phyloP scores from a whole-genome alignment of 306 rosid genomes.

The Malus domestica region DNA sequence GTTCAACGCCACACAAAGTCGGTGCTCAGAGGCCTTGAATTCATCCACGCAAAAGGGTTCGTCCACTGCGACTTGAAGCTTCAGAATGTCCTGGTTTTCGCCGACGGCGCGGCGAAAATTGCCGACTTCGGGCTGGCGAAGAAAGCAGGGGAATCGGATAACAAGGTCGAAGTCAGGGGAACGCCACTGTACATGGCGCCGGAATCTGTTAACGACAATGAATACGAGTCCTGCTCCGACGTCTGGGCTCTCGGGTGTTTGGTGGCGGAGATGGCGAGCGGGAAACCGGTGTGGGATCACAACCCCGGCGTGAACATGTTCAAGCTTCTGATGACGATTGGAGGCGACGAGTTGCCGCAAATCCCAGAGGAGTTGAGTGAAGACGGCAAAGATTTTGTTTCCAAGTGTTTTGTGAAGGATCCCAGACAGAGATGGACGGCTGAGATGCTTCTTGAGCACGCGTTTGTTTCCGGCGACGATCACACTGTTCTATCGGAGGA shows the following conservation, averaged over 20 bases:
- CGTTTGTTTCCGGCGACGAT: slow-evolving; percentile 25
- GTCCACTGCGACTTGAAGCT: slow-evolving; percentile 88
- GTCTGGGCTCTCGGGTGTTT: slow-evolving; percentile 80
- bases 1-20: slow-evolving; percentile 39
- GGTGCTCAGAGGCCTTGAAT: slow-evolving; percentile 39
- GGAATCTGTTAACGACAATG: slow-evolving; percentile 53
- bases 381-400: slow-evolving; percentile 56
- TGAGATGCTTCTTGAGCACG: slow-evolving; percentile 64
- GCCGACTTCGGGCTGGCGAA: slow-evolving; percentile 79
- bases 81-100: slow-evolving; percentile 57
- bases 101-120: slow-evolving; percentile 39
- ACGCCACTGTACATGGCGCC: slow-evolving; percentile 82
- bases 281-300: slow-evolving; percentile 54
- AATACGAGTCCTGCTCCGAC: slow-evolving; percentile 53
- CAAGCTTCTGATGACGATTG: slow-evolving; percentile 51
- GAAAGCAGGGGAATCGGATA: slow-evolving; percentile 12
- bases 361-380: slow-evolving; percentile 52
- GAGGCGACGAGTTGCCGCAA: slow-evolving; percentile 57
- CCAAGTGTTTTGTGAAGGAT: slow-evolving; percentile 62
- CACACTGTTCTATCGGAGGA: slow-evolving; percentile 8
- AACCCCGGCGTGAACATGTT: slow-evolving; percentile 27
- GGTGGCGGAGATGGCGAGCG: slow-evolving; percentile 65
- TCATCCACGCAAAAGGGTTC: slow-evolving; percentile 52
- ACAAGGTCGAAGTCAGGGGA: slow-evolving; percentile 41
- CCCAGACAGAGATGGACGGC: slow-evolving; percentile 64